phyloP scores from a whole-genome alignment of 2,329 filamentous ascomycete genomes.

The Fusarium begoniae region DNA sequence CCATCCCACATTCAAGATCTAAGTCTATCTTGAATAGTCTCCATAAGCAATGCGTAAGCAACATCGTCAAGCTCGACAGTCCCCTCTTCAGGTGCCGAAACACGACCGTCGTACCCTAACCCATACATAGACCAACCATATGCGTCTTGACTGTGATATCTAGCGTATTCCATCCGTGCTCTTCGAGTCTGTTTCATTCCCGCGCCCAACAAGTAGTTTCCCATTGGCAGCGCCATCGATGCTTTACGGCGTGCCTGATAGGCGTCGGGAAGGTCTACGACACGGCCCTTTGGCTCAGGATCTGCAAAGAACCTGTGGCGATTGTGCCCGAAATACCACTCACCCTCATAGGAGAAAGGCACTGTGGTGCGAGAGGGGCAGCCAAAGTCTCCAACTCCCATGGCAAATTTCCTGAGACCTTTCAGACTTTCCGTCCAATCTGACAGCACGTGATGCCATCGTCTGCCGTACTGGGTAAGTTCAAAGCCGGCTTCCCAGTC shows the following conservation, averaged over 20 bases:
- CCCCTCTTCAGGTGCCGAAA: background rate
- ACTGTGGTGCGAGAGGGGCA: background rate
- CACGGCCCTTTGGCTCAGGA: fast-evolving
- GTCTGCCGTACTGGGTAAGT: background rate
- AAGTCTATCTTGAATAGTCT: background rate
- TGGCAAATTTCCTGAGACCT: background rate
- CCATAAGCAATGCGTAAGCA: background rate
- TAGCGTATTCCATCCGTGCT: background rate
- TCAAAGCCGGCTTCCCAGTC: no score
- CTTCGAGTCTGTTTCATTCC: fast-evolving
- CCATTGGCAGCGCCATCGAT: fast-evolving
- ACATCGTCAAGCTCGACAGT: background rate
- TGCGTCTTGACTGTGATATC: fast-evolving
- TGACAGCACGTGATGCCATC: background rate
- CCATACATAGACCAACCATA: background rate
- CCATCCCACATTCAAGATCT: background rate
- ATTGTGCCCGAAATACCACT: background rate
- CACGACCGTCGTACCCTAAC: no score
- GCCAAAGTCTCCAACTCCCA: background rate
- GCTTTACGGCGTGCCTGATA: fast-evolving
- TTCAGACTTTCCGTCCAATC: background rate
- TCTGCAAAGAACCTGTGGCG: background rate
- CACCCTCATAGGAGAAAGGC: no score
- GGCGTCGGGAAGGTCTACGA: fast-evolving
- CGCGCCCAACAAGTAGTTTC: background rate